These are phyloP conservation scores for Coffea canephora DNA, from an alignment of 257 asterid genomes.

Conservation along the genomic window DNA sequence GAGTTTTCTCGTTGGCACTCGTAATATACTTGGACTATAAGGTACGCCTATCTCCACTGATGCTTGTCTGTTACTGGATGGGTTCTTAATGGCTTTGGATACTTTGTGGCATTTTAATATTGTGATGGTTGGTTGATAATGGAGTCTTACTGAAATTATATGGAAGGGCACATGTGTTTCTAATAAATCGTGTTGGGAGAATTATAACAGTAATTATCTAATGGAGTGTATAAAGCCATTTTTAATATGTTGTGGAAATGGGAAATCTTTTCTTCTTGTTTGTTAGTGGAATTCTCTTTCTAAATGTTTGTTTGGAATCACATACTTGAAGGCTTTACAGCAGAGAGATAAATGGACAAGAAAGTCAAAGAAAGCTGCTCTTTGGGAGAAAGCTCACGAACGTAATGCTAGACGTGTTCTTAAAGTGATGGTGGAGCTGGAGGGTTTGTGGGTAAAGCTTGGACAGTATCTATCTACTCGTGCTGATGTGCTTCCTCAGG, in stretches of 20 bases:
- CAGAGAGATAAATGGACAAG: constrained; percentile 80
- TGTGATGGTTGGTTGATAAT: too few species aligned
- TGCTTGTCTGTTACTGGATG: constrained; percentile 12
- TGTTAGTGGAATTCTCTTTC: constrained; percentile 18
- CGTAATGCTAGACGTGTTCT: constrained; percentile 91
- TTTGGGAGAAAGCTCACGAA: constrained; percentile 95
- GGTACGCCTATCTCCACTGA: constrained; percentile 41
- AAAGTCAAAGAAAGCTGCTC: constrained; percentile 57
- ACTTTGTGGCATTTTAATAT: too few species aligned
- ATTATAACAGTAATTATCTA: too few species aligned
- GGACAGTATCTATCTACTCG: constrained; percentile 98
- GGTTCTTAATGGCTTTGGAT: constrained; percentile 8
- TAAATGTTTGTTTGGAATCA: constrained; percentile 12
- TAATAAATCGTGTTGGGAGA: too few species aligned
- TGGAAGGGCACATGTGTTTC: too few species aligned
- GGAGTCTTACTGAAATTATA: too few species aligned
- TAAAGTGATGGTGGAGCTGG: constrained; percentile 68
- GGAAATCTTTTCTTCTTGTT: constrained; percentile 14
- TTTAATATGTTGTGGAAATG: neutral
- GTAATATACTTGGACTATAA: constrained; percentile 86
- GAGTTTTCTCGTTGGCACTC: constrained; percentile 76
- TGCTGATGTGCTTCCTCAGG: constrained; percentile 96
- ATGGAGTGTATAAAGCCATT: too few species aligned
- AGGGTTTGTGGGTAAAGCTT: constrained; percentile 97
- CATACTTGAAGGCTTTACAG: constrained; percentile 60